phyloP scores from a whole-genome alignment of 1,284 basidiomycete species.

The Ustilago bromivora region DNA sequence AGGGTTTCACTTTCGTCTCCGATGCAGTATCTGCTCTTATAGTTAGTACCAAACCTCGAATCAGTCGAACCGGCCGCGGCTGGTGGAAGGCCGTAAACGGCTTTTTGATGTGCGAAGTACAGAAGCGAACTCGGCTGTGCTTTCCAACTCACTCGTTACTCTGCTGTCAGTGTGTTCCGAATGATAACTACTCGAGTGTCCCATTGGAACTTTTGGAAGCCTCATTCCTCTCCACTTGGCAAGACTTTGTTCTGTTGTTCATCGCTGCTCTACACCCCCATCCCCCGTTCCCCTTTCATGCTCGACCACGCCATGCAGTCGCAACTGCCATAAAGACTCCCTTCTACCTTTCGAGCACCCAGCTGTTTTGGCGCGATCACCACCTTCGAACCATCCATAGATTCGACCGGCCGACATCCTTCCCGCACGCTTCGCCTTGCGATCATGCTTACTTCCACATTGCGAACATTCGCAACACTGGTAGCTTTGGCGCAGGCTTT shows the following conservation, averaged over 20 bases:
- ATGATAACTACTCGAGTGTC: not conserved
- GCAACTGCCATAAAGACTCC: not conserved
- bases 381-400: not conserved
- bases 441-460: slow-evolving; percentile 16
- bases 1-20: not conserved
- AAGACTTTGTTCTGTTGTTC: not conserved
- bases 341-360: not conserved
- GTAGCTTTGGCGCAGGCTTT: slow-evolving; percentile 14
- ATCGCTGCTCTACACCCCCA: not conserved
- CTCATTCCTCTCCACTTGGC: not conserved
- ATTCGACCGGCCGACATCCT: not conserved
- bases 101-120: not conserved
- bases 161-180: not conserved
- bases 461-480: slow-evolving; percentile 5
- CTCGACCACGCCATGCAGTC: not conserved
- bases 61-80: not conserved
- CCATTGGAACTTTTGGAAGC: not conserved
- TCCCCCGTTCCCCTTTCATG: not conserved
- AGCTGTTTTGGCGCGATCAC: not conserved
- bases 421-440: not conserved
- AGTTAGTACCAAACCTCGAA: not conserved
- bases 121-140: slow-evolving; percentile 5
- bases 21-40: not conserved
- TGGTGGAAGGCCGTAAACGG: not conserved
- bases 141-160: not conserved